These are phyloP conservation scores for Mycena sanguinolenta DNA, from an alignment of 768 basidiomycete species.

Conservation along the genomic window DNA sequence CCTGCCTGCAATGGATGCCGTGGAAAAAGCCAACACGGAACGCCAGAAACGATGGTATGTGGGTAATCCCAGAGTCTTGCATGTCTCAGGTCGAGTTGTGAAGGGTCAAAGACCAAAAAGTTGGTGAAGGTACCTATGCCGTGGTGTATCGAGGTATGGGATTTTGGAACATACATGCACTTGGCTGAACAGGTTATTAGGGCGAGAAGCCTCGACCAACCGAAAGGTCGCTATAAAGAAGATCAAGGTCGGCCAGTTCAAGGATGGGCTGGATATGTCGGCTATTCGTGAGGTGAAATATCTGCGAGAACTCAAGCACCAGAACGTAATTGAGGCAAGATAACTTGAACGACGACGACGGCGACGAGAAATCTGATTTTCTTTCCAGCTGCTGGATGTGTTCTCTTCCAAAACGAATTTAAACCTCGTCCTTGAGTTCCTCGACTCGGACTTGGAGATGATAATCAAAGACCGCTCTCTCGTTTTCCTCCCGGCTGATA, in stretches of 20 bases:
- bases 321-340: constrained; percentile 92
- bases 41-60: constrained; percentile 77
- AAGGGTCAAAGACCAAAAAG: constrained; percentile 86
- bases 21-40: constrained; percentile 82
- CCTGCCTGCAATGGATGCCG: constrained; percentile 88
- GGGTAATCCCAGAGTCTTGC: constrained; percentile 7
- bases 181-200: constrained; percentile 54
- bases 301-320: constrained; percentile 92
- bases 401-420: constrained; percentile 97
- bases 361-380: constrained; percentile 8
- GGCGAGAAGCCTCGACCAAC: constrained; percentile 79
- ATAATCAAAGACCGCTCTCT: constrained; percentile 94
- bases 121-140: constrained; percentile 95
- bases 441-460: constrained; percentile 96
- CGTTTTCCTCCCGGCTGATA: constrained; percentile 94
- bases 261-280: constrained; percentile 99
- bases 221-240: constrained; percentile 98
- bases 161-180: constrained; percentile 50
- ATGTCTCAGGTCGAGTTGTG: constrained; percentile 19
- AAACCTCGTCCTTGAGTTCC: constrained; percentile 96
- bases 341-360: neutral
- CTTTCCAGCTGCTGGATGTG: constrained; percentile 87
- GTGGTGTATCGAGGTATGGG: constrained; percentile 89
- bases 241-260: constrained; percentile 96
- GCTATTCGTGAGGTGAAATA: constrained; percentile 99